Conservation (phyloP, 305 asterid genomes). For the Plantago coronopus region DNA sequence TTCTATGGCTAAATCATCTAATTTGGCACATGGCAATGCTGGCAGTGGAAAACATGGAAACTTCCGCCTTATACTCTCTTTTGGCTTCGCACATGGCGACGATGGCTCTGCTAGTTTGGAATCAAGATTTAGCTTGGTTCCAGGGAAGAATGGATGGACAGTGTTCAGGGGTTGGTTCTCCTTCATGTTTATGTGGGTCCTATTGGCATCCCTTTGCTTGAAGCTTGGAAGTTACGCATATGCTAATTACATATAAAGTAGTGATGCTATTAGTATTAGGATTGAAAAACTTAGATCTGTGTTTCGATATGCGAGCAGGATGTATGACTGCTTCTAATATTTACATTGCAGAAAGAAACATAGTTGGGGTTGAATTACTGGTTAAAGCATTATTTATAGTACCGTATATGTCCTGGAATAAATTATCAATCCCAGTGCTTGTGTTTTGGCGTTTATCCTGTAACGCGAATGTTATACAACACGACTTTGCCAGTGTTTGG, state of each 20-base stretch:
- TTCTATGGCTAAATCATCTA: constrained; percentile 46
- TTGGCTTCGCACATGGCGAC: constrained; percentile 46
- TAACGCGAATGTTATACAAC: too few species aligned
- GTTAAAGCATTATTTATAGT: too few species aligned
- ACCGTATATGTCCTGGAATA: too few species aligned
- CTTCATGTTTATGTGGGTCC: constrained; percentile 46
- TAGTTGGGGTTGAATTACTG: too few species aligned
- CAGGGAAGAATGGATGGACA: constrained; percentile 42
- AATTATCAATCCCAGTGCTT: too few species aligned
- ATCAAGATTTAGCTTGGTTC: constrained; percentile 41
- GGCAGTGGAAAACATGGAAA: constrained; percentile 31
- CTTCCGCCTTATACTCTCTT: constrained; percentile 53
- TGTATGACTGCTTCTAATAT: too few species aligned
- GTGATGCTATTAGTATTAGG: not conserved
- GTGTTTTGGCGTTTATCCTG: too few species aligned
- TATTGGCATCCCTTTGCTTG: constrained; percentile 52
- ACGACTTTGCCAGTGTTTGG: too few species aligned
- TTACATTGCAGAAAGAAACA: too few species aligned
- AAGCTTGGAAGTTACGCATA: constrained; percentile 41
- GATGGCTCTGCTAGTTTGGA: constrained; percentile 50
- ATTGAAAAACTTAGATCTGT: too few species aligned
- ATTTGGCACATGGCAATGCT: constrained; percentile 57
- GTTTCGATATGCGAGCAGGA: too few species aligned
- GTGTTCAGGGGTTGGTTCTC: constrained; percentile 46
- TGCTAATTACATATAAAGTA: constrained; percentile 27